These are phyloP conservation scores for Mrakia blollopis DNA, from an alignment of 768 basidiomycete species.

Conservation along the genomic window DNA sequence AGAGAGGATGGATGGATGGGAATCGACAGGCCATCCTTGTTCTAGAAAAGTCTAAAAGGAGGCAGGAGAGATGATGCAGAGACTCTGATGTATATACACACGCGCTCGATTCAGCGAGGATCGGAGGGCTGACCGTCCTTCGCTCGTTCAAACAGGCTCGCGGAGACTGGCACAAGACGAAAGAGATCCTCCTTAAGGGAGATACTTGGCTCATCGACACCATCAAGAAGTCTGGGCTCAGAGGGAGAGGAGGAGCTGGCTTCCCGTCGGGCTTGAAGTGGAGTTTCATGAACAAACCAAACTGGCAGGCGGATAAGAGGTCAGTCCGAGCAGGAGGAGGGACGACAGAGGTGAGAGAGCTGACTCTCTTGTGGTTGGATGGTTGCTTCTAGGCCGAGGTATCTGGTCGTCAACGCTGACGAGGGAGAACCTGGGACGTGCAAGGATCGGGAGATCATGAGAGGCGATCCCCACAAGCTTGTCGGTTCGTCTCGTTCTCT, in stretches of 20 bases:
- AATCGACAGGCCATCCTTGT: too few species aligned
- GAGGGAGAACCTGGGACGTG: slow-evolving; percentile 98
- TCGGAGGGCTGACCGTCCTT: not conserved
- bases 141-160: slow-evolving; percentile 56
- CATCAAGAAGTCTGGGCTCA: slow-evolving; percentile 91
- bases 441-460: slow-evolving; percentile 97
- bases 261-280: slow-evolving; percentile 96
- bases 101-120: not conserved
- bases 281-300: slow-evolving; percentile 98
- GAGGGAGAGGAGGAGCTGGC: slow-evolving; percentile 93
- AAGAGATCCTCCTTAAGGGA: slow-evolving; percentile 90
- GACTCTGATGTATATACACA: too few species aligned
- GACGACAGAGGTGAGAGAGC: not conserved
- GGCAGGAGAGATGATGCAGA: not conserved
- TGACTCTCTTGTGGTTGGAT: not conserved
- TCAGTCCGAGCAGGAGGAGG: slow-evolving; percentile 41
- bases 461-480: slow-evolving; percentile 97
- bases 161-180: slow-evolving; percentile 97
- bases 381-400: slow-evolving; percentile 62
- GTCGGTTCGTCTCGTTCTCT: slow-evolving; percentile 49
- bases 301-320: slow-evolving; percentile 91
- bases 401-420: slow-evolving; percentile 96
- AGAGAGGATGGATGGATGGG: not conserved
- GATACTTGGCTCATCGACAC: slow-evolving; percentile 96
- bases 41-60: too few species aligned